These are phyloP conservation scores for Mesembryanthemum crystallinum DNA, from an alignment of 148 eudicot species.

Conservation along the genomic window DNA sequence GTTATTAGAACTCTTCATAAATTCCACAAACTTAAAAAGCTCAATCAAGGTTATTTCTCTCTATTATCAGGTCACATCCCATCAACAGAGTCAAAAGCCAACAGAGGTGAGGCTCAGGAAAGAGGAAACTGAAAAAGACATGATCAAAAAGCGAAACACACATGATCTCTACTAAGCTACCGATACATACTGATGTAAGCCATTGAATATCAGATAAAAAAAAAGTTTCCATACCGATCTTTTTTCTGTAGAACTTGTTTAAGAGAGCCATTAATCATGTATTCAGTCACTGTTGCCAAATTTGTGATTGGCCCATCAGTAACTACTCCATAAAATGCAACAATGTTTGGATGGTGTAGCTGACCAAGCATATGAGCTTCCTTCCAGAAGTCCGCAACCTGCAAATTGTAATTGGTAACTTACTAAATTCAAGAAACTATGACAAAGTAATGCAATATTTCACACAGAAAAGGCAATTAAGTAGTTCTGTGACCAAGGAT, in stretches of 20 bases:
- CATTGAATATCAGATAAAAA: background rate
- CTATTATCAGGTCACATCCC: too few species aligned
- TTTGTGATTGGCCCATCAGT: conserved; percentile 40
- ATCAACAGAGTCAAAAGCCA: too few species aligned
- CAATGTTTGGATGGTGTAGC: conserved; percentile 46
- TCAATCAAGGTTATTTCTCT: too few species aligned
- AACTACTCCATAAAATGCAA: conserved; percentile 47
- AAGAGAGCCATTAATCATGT: conserved; percentile 47
- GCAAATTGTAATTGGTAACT: background rate
- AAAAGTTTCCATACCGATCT: conserved; percentile 30
- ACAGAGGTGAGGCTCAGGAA: too few species aligned
- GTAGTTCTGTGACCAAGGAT: background rate
- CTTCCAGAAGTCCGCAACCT: conserved; percentile 49
- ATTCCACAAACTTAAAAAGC: too few species aligned
- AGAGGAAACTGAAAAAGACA: too few species aligned
- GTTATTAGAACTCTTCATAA: too few species aligned
- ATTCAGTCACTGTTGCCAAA: conserved; percentile 45
- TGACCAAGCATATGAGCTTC: conserved; percentile 47
- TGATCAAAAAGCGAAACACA: too few species aligned
- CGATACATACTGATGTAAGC: background rate
- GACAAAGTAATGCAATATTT: background rate
- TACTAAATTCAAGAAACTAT: background rate
- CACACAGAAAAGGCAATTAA: background rate
- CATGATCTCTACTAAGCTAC: too few species aligned
- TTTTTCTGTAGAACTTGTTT: conserved; percentile 41